phyloP scores from a whole-genome alignment of 176 grass and related monocot genomes.

The Phyllostachys edulis region DNA sequence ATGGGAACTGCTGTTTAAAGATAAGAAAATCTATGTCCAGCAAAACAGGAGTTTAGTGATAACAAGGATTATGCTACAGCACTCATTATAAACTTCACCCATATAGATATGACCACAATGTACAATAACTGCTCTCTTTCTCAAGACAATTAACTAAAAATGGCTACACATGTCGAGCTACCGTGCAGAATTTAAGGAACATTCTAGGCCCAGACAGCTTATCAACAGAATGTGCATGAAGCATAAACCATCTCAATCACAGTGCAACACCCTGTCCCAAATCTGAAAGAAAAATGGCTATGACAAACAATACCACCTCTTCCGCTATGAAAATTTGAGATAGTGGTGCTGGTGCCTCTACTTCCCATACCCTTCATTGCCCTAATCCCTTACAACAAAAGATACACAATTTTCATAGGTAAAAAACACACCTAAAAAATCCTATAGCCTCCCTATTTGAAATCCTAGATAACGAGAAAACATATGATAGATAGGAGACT shows the following conservation, averaged over 20 bases:
- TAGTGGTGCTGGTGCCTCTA: background rate
- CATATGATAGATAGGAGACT: background rate
- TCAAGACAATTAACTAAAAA: constrained; percentile 5
- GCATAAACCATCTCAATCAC: constrained; percentile 5
- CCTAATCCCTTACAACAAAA: background rate
- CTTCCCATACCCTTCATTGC: background rate
- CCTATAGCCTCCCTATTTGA: background rate
- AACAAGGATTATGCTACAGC: background rate
- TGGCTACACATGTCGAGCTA: background rate
- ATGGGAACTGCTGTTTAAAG: background rate
- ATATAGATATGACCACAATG: background rate
- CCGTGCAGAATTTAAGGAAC: background rate
- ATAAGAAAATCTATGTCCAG: background rate
- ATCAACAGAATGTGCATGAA: background rate
- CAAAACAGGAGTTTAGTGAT: background rate
- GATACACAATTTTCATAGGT: too few species aligned
- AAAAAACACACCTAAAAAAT: background rate
- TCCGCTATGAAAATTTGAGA: background rate
- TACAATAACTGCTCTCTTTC: background rate
- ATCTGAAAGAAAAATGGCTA: background rate
- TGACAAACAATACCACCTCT: background rate
- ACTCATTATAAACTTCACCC: background rate
- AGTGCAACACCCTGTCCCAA: background rate
- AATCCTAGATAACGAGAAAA: constrained; percentile 9
- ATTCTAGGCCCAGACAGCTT: background rate